Base-by-base conservation (phyloP, 139 green algal genomes). In the Picochlorum sp. region DNA sequence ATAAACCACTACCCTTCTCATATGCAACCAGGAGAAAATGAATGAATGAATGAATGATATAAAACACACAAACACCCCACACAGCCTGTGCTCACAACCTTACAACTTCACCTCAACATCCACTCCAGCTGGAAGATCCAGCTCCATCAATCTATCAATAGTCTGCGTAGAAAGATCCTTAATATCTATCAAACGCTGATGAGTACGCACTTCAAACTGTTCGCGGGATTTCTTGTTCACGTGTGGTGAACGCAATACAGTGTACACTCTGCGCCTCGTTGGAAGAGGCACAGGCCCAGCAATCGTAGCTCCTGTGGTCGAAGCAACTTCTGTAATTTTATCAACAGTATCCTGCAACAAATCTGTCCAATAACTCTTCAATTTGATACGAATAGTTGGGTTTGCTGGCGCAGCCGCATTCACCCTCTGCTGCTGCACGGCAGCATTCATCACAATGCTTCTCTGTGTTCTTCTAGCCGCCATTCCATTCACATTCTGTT, bases 141-240 rank as follows among this genome's bases (percentile, higher is more conserved):
- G 73, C 44, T 70, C 38, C 87, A 95, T 95, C 23, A 95, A 81
- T n/a, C 52, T 59, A 62, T 95, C 87, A 10, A 95, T 79, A 13
- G 84, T 95, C 23, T 79, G 34, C 4, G 85, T 62, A 31, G 78
- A 81, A 5, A 86, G 69, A 51, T 90, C 65, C 52, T 81, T 75
- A 26, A 95, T 59, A 68, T 95, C 87, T 50, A 95, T 78, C 28
- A 95, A 62, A 14, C 87, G 70, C 31, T 79, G 65, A 78, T 93
- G 87, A 8, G 79, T 89, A 6, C 81, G 57, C 10, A 75, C 77
- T 75, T 95, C 83, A 80, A 95, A 95, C 68, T 95, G 87, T 73
- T 95, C 87, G 10, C 85, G 77, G 3, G 77, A 82, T 57, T 93
- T 78, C 78, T 95, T 95, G 85, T 95, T 91, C 20, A 94, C 87